These are phyloP conservation scores for Lachancea thermotolerans DNA, from an alignment of 805 yeast species.

Conservation along the genomic window DNA sequence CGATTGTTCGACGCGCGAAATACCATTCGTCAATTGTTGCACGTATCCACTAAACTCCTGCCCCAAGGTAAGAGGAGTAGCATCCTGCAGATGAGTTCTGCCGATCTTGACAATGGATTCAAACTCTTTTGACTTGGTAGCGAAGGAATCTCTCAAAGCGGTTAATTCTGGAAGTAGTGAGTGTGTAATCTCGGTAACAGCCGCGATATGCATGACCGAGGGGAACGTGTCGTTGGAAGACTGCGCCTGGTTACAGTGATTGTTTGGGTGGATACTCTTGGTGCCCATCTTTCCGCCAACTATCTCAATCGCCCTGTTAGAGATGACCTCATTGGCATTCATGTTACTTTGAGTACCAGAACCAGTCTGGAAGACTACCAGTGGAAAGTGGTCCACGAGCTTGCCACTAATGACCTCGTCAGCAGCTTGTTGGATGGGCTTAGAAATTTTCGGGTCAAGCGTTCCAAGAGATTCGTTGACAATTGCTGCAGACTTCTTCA, in stretches of 20 bases:
- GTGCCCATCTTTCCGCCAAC: slow-evolving; percentile 91
- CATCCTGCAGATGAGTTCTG: slow-evolving; percentile 98
- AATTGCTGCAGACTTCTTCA: slow-evolving; percentile 91
- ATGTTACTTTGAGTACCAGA: slow-evolving; percentile 98
- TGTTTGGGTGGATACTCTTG: slow-evolving; percentile 94
- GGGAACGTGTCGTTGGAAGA: slow-evolving; percentile 99
- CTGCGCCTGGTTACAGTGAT: slow-evolving; percentile 97
- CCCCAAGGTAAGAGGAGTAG: slow-evolving; percentile 95
- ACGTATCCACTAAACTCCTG: slow-evolving; percentile 98
- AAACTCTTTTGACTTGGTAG: slow-evolving; percentile 76
- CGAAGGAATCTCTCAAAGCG: slow-evolving; percentile 70
- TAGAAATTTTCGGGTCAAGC: slow-evolving; percentile 75
- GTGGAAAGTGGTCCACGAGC: slow-evolving; percentile 89
- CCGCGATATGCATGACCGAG: slow-evolving; percentile 99
- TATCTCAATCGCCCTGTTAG: slow-evolving; percentile 95
- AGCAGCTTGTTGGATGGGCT: slow-evolving; percentile 88
- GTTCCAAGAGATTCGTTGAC: slow-evolving; percentile 79
- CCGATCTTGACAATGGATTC: slow-evolving; percentile 91
- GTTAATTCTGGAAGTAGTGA: slow-evolving; percentile 75
- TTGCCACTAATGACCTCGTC: slow-evolving; percentile 92
- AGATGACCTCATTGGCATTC: slow-evolving; percentile 98
- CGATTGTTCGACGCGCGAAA: slow-evolving; percentile 71
- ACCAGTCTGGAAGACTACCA: slow-evolving; percentile 98
- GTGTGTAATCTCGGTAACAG: slow-evolving; percentile 78
- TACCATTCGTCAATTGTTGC: slow-evolving; percentile 87